These are phyloP conservation scores for Zanthoxylum bungeanum DNA, from an alignment of 345 rosid genomes.

Conservation along the genomic window DNA sequence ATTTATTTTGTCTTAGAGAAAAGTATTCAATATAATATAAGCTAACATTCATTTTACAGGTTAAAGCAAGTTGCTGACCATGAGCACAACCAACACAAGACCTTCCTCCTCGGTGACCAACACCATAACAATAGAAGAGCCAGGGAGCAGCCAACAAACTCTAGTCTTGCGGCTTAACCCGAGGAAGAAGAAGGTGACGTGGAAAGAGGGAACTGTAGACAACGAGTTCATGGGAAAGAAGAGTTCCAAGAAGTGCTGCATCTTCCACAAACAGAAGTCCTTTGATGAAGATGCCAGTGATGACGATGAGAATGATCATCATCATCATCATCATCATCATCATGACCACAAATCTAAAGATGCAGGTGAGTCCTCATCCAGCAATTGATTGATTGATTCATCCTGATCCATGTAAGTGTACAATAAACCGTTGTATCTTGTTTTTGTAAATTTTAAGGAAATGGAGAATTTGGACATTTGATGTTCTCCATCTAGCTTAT, in stretches of 20 bases:
- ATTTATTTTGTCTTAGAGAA: not conserved
- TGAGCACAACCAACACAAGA: conserved; percentile 33
- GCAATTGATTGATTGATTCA: conserved; percentile 3
- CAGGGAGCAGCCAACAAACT: conserved; percentile 34
- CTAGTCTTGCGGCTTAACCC: conserved; percentile 64
- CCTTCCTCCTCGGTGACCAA: conserved; percentile 38
- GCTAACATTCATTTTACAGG: not conserved
- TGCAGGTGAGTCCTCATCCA: conserved; percentile 12
- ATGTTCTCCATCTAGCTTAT: not conserved
- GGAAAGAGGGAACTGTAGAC: conserved; percentile 96
- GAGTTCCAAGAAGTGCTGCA: conserved; percentile 96
- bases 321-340: conserved; percentile 29
- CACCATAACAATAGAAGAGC: conserved; percentile 47
- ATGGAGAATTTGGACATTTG: not conserved
- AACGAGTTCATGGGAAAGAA: conserved; percentile 97
- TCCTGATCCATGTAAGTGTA: not conserved
- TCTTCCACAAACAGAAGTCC: conserved; percentile 90
- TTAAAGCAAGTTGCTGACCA: not conserved
- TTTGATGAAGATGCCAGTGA: conserved; percentile 90
- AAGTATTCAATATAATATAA: not conserved
- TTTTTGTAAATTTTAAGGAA: not conserved
- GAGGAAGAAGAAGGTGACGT: conserved; percentile 83
- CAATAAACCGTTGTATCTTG: not conserved
- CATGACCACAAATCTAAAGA: conserved; percentile 19
- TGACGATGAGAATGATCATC: conserved; percentile 43